phyloP scores from a whole-genome alignment of 495 filamentous ascomycete species.

The Aspergillus affinis region DNA sequence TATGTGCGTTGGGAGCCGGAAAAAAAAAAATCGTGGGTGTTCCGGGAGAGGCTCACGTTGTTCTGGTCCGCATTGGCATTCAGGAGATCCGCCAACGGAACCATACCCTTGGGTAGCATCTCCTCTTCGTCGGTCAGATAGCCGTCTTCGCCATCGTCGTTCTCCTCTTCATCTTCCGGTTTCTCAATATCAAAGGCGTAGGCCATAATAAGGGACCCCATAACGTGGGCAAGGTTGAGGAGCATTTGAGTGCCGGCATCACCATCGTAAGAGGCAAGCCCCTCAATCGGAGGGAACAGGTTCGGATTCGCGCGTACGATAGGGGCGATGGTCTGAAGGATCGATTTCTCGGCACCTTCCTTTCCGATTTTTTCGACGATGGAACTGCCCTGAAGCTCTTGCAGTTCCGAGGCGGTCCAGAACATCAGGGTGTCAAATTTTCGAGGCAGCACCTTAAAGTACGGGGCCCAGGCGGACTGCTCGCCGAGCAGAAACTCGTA shows the following conservation, averaged over 20 bases:
- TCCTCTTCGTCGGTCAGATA: slow-evolving; percentile 70
- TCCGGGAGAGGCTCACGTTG: slow-evolving; percentile 48
- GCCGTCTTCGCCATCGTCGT: slow-evolving; percentile 57
- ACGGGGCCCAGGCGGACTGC: slow-evolving; percentile 71
- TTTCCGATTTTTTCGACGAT: slow-evolving; percentile 78
- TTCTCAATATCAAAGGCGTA: slow-evolving; percentile 87
- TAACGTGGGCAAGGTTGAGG: slow-evolving; percentile 64
- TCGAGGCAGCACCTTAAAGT: slow-evolving; percentile 77
- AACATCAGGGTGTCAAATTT: slow-evolving; percentile 88
- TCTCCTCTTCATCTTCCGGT: slow-evolving; percentile 51
- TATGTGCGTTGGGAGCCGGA: background rate
- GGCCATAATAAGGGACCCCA: slow-evolving; percentile 89
- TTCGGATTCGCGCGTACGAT: slow-evolving; percentile 48
- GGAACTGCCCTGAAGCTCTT: slow-evolving; percentile 72
- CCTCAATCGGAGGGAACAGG: slow-evolving; percentile 46
- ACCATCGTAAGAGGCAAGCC: slow-evolving; percentile 51
- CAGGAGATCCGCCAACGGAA: slow-evolving; percentile 87
- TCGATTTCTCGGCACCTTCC: slow-evolving; percentile 66
- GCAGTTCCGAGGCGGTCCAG: slow-evolving; percentile 72
- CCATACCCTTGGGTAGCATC: slow-evolving; percentile 73
- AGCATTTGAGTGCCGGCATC: slow-evolving; percentile 51
- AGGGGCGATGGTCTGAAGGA: slow-evolving; percentile 61
- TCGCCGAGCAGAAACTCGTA: slow-evolving; percentile 66
- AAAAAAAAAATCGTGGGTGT: background rate
- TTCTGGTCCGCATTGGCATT: slow-evolving; percentile 89